Conservation (phyloP, 805 yeast species). For the Dipodascus geniculatus region DNA sequence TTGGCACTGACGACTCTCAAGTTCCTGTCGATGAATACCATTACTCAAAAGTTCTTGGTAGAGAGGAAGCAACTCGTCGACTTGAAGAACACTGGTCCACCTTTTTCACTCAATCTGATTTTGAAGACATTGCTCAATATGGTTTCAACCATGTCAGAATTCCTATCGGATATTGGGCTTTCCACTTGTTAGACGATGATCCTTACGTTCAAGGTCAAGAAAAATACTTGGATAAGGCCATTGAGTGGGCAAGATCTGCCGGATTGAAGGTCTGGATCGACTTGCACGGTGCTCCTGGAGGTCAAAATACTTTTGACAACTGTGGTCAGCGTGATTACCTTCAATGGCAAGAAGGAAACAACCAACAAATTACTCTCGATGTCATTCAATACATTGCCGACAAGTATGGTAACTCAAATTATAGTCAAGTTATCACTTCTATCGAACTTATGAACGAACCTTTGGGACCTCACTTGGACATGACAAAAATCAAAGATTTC, state of each 20-base stretch:
- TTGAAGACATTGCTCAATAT: conserved; percentile 40
- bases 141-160: conserved; percentile 82
- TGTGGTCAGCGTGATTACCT: conserved; percentile 66
- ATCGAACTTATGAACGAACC: conserved; percentile 88
- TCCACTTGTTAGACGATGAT: conserved; percentile 45
- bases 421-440: conserved; percentile 65
- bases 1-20: conserved; percentile 15
- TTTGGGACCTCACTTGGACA: conserved; percentile 54
- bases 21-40: conserved; percentile 81
- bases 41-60: conserved; percentile 48
- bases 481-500: conserved; percentile 46
- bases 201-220: conserved; percentile 84
- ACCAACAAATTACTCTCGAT: conserved; percentile 40
- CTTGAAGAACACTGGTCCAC: conserved; percentile 66
- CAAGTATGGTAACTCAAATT: conserved; percentile 52
- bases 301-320: conserved; percentile 93
- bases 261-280: conserved; percentile 78
- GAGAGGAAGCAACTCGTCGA: conserved; percentile 38
- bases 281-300: conserved; percentile 93
- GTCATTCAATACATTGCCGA: conserved; percentile 44
- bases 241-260: conserved; percentile 57
- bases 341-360: conserved; percentile 40
- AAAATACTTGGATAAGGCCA: conserved; percentile 59
- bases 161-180: conserved; percentile 96
- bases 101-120: conserved; percentile 66